phyloP scores from a whole-genome alignment of 305 asterid species.

The Solanum hybrid region DNA sequence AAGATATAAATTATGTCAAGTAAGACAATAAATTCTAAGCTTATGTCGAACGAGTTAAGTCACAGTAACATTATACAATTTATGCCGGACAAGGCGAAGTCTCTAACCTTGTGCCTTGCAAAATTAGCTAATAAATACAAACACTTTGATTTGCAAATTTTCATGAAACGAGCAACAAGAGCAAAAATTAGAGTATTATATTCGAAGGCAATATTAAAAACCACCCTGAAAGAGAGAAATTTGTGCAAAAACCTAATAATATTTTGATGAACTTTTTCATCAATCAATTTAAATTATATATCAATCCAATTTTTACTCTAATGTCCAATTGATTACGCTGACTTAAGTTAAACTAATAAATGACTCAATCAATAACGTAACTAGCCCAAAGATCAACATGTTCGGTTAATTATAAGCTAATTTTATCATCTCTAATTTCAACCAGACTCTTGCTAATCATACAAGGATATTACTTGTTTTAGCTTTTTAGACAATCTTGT shows the following conservation, averaged over 20 bases:
- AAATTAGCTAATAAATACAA: neutral
- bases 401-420: neutral
- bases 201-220: neutral
- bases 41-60: neutral
- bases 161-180: neutral
- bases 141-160: neutral
- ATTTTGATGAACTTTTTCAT: neutral
- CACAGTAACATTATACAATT: neutral
- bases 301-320: neutral
- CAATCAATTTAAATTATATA: neutral
- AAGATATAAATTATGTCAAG: neutral
- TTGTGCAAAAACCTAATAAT: neutral
- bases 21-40: neutral
- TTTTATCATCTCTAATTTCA: neutral
- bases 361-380: neutral
- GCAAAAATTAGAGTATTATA: neutral
- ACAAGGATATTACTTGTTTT: neutral
- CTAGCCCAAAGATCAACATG: too few relatives aligned
- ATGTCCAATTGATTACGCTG: neutral
- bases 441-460: too few relatives aligned
- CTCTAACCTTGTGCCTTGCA: neutral
- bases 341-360: neutral
- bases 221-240: neutral
- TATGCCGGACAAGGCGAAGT: neutral
- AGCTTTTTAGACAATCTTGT: neutral